These are phyloP conservation scores for Dictyostelium brefeldianum DNA, from an alignment of 78 protist genomes.

Conservation along the genomic window DNA sequence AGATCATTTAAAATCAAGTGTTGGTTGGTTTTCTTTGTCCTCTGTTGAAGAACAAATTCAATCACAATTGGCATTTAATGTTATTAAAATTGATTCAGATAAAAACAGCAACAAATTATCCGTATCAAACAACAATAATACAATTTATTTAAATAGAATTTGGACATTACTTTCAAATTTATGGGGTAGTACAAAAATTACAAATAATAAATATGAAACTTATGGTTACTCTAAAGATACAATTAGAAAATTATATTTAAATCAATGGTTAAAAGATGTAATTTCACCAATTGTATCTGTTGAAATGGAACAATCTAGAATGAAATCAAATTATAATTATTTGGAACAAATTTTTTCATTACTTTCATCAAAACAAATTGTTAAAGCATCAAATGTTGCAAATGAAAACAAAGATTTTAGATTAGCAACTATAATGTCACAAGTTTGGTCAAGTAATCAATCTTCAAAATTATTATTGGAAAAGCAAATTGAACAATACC, in stretches of 20 bases:
- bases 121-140: background rate
- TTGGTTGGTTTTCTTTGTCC: slow-evolving; percentile 56
- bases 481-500: slow-evolving; percentile 20
- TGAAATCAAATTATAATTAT: background rate
- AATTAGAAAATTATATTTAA: slow-evolving; percentile 57
- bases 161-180: slow-evolving; percentile 47
- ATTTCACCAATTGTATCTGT: slow-evolving; percentile 14
- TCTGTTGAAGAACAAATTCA: slow-evolving; percentile 59
- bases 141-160: slow-evolving; percentile 10
- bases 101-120: background rate
- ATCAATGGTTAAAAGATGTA: slow-evolving; percentile 73
- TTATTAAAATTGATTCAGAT: no score
- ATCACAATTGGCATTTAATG: background rate
- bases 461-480: background rate
- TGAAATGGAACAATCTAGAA: slow-evolving; percentile 24
- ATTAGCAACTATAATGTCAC: slow-evolving; percentile 74
- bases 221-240: slow-evolving; percentile 10
- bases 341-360: slow-evolving; percentile 40
- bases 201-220: background rate
- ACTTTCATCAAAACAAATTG: slow-evolving; percentile 39
- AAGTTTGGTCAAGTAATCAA: slow-evolving; percentile 25
- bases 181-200: slow-evolving; percentile 31
- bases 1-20: background rate
- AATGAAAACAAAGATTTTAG: slow-evolving; percentile 39
- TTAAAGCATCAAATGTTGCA: slow-evolving; percentile 32